These are phyloP conservation scores for Scenedesmus sp. DNA, from an alignment of 163 green algal genomes.

Conservation along the genomic window DNA sequence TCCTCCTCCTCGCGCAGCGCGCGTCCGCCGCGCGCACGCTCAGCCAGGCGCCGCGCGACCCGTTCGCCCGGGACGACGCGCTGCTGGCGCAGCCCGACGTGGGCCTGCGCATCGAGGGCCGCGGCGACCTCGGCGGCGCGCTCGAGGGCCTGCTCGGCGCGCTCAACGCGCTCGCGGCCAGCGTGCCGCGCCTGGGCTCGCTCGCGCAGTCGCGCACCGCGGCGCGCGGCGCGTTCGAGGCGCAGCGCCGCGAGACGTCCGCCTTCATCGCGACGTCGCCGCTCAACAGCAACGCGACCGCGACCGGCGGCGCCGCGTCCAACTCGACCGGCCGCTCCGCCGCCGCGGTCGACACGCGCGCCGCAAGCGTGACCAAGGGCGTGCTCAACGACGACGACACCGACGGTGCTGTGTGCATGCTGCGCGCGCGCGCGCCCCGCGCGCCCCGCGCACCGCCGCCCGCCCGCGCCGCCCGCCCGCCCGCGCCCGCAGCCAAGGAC, in stretches of 20 bases:
- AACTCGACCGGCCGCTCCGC: not conserved
- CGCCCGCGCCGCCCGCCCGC: too few relatives aligned
- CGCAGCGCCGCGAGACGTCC: not conserved
- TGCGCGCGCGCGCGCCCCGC: too few relatives aligned
- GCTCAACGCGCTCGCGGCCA: slow-evolving; percentile 10
- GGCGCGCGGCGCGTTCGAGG: not conserved
- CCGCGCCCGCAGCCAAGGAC: too few relatives aligned
- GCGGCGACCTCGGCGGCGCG: not conserved
- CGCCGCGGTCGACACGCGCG: too few relatives aligned
- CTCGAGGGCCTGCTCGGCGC: not conserved
- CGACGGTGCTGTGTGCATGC: too few relatives aligned
- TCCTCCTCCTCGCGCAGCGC: not conserved
- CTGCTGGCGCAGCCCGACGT: not conserved
- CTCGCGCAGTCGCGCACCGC: not conserved
- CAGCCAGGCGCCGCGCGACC: too few relatives aligned
- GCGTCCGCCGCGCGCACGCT: too few relatives aligned
- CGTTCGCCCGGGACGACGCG: too few relatives aligned
- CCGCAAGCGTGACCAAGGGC: too few relatives aligned
- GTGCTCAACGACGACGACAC: too few relatives aligned
- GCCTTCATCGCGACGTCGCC: not conserved
- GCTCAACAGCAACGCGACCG: not conserved
- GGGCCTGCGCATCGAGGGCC: not conserved
- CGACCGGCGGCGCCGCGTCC: not conserved
- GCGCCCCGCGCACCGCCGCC: too few relatives aligned
- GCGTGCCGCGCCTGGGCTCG: not conserved